Evolutionary conservation across 495 filamentous ascomycete species (phyloP).

Genomic region (Penicillium lividum): DNA sequence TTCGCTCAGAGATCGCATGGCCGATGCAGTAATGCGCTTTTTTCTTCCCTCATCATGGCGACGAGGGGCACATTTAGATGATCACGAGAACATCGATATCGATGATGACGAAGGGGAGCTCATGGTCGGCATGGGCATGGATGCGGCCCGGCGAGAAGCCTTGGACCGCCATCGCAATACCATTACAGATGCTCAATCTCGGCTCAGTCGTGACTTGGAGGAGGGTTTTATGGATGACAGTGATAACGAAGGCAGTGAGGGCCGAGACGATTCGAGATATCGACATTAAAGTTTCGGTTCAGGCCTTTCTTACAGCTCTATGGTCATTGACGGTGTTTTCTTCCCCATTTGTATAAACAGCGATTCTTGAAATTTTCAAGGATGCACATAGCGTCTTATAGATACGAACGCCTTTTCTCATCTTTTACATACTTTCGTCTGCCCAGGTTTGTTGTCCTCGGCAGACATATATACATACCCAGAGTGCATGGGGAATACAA

Average conservation of each 20-base stretch:
- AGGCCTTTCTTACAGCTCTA: not conserved
- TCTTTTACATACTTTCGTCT: not conserved
- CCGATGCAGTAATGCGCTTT: slow-evolving; percentile 53
- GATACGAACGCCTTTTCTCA: not conserved
- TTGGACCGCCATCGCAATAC: slow-evolving; percentile 47
- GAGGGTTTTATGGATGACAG: slow-evolving; percentile 84
- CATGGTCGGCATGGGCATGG: slow-evolving; percentile 60
- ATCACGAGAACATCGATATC: slow-evolving; percentile 64
- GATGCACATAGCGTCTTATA: not conserved
- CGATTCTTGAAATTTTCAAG: not conserved
- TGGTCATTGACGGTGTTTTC: slow-evolving; percentile 20
- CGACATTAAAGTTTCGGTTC: slow-evolving; percentile 6
- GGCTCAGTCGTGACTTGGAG: slow-evolving; percentile 80
- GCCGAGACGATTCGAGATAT: not conserved
- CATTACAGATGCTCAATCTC: slow-evolving; percentile 45
- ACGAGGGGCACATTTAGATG: slow-evolving; percentile 39
- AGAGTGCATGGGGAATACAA: too few relatives aligned
- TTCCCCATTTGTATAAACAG: slow-evolving; percentile 4
- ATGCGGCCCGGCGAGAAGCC: slow-evolving; percentile 50
- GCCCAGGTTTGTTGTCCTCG: not conserved
- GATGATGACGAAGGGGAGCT: slow-evolving; percentile 68
- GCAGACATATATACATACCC: too few relatives aligned
- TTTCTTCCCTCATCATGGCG: slow-evolving; percentile 60
- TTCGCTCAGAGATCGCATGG: slow-evolving; percentile 62
- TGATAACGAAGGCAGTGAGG: slow-evolving; percentile 56